phyloP scores from a whole-genome alignment of 164 flowering plant species.

The Tetrastigma voinierianum region DNA sequence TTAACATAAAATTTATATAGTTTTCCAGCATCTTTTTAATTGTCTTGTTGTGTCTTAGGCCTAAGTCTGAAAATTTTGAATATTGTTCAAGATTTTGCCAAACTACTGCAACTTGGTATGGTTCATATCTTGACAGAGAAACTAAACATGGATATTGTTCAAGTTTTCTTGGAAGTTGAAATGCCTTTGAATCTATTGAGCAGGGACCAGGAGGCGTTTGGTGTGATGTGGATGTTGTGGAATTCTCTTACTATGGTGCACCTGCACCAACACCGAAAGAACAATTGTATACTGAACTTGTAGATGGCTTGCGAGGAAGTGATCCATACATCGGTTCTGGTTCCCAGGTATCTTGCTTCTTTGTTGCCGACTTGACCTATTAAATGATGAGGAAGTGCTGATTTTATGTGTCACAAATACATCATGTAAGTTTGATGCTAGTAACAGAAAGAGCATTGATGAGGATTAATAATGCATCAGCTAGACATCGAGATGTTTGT shows the following conservation, averaged over 20 bases:
- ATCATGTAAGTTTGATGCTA: background rate
- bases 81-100: too few relatives aligned
- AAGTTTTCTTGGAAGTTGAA: slow-evolving; percentile 9
- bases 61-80: too few relatives aligned
- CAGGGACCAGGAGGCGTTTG: slow-evolving; percentile 97
- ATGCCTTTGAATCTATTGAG: slow-evolving; percentile 11
- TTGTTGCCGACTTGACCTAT: background rate
- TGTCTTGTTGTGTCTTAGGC: too few relatives aligned
- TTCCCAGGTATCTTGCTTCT: slow-evolving; percentile 65
- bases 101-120: too few relatives aligned
- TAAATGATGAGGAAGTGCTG: background rate
- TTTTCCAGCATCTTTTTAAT: too few relatives aligned
- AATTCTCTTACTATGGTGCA: slow-evolving; percentile 86
- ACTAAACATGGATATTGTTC: background rate
- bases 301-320: slow-evolving; percentile 90
- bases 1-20: too few relatives aligned
- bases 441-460: background rate
- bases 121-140: background rate
- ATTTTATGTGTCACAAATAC: background rate
- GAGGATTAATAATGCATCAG: background rate
- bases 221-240: slow-evolving; percentile 98
- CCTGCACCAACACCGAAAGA: slow-evolving; percentile 90
- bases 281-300: slow-evolving; percentile 80
- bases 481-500: background rate
- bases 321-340: slow-evolving; percentile 84